A percentile compares a stretch with the other conserved stretches of the same genome.
Evolutionary conservation across 116 monocot species (phyloP).

Genomic region (Thalassia testudinum): DNA sequence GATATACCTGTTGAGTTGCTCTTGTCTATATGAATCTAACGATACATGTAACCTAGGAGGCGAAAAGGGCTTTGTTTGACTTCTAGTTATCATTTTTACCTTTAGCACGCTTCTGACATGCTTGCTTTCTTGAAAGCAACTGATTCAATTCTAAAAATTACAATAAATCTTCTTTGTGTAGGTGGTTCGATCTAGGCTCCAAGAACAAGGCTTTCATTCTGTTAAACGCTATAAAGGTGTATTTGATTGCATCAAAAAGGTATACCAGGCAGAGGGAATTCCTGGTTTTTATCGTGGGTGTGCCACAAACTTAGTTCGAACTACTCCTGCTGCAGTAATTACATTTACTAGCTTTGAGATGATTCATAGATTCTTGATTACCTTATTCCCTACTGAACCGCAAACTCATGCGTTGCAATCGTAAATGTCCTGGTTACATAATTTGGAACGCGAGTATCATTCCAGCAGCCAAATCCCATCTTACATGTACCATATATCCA

Average conservation of each 20-base stretch:
- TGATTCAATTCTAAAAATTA: too few relatives aligned
- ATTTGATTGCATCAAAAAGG: conserved; percentile 62
- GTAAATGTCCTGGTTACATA: too few relatives aligned
- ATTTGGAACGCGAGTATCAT: too few relatives aligned
- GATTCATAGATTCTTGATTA: conserved; percentile 69
- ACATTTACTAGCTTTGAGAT: conserved; percentile 97
- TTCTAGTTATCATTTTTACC: too few relatives aligned
- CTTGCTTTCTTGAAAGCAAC: too few relatives aligned
- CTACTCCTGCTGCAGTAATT: conserved; percentile 82
- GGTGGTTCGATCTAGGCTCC: conserved; percentile 88
- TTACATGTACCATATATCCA: too few relatives aligned
- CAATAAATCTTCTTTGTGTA: conserved; percentile 9
- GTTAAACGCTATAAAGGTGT: conserved; percentile 42
- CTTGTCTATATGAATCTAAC: too few relatives aligned
- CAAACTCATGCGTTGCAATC: conserved; percentile 30
- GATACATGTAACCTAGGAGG: too few relatives aligned
- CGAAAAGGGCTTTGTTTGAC: too few relatives aligned
- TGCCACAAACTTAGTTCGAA: conserved; percentile 70
- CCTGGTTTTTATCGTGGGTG: conserved; percentile 84
- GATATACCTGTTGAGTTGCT: too few relatives aligned
- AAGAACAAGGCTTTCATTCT: conserved; percentile 62
- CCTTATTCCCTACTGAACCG: conserved; percentile 38
- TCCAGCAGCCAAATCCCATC: too few relatives aligned
- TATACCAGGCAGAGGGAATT: conserved; percentile 46
- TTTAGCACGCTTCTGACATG: too few relatives aligned